Conservation (phyloP, 495 filamentous ascomycete genomes). For the Viridothelium virens region DNA sequence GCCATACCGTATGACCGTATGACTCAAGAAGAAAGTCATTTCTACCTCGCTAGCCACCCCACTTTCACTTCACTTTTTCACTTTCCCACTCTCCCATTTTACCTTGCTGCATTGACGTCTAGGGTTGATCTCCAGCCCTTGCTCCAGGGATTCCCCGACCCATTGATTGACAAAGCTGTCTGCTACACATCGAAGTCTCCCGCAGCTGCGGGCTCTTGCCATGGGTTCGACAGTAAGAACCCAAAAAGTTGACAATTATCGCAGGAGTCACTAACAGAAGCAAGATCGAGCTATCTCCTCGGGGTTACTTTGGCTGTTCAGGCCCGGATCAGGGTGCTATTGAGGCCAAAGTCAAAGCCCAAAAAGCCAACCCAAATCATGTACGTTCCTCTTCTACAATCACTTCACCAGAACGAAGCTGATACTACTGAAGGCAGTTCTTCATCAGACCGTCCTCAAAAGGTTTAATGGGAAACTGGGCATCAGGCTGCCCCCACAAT, state of each 20-base stretch:
- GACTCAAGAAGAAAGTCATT: neutral
- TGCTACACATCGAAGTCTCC: too few species aligned
- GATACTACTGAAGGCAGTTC: neutral
- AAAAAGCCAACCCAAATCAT: neutral
- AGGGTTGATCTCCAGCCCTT: too few species aligned
- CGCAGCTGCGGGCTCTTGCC: neutral
- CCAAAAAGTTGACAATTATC: neutral
- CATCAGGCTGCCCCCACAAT: neutral
- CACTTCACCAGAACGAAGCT: neutral
- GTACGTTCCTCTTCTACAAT: neutral
- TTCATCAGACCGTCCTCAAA: neutral
- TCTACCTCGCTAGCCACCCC: neutral
- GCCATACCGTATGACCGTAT: neutral
- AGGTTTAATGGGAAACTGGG: neutral
- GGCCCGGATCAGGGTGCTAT: too few species aligned
- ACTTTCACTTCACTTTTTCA: neutral
- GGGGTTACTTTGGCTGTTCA: neutral
- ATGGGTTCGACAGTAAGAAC: neutral
- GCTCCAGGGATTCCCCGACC: too few species aligned
- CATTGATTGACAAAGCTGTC: too few species aligned
- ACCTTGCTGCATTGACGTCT: too few species aligned
- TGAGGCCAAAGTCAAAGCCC: too few species aligned
- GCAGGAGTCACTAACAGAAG: neutral
- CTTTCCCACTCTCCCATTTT: too few species aligned
- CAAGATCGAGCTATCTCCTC: neutral